These are phyloP conservation scores for Aspergillus avenaceus DNA, from an alignment of 495 filamentous ascomycete species.

Conservation along the genomic window DNA sequence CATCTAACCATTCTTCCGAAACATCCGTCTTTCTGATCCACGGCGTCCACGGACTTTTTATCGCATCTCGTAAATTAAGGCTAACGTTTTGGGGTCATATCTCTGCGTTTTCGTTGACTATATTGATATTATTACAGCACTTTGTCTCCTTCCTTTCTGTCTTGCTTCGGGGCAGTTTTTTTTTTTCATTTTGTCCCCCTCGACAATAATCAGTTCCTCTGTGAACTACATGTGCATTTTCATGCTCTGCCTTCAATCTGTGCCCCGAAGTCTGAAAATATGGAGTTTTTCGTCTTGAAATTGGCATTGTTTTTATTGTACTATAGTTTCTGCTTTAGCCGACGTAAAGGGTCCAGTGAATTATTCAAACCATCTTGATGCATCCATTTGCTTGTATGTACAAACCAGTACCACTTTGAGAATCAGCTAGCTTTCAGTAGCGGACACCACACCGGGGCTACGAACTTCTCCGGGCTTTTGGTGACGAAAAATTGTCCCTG, in stretches of 20 bases:
- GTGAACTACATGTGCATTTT: background rate
- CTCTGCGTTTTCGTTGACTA: background rate
- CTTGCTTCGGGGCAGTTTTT: background rate
- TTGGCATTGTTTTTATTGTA: background rate
- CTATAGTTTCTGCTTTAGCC: slow-evolving; percentile 1
- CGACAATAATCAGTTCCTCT: too few species aligned
- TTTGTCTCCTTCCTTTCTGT: background rate
- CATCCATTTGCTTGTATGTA: background rate
- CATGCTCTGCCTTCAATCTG: background rate
- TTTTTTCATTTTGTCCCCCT: too few species aligned
- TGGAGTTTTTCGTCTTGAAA: background rate
- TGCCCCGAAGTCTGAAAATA: background rate
- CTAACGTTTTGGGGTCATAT: slow-evolving; percentile 7
- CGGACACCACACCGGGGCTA: background rate
- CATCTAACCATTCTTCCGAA: background rate
- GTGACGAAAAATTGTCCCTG: too few species aligned
- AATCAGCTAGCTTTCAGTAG: background rate
- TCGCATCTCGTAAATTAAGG: background rate
- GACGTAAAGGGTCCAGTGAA: background rate
- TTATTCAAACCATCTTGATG: background rate
- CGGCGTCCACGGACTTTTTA: slow-evolving; percentile 7
- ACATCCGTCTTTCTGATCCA: background rate
- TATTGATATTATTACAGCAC: background rate
- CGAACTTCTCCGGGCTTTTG: too few species aligned
- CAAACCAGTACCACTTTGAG: background rate